These are phyloP conservation scores for Elongisporangium anandrum DNA, from an alignment of 352 stramenopile genomes.

Conservation along the genomic window DNA sequence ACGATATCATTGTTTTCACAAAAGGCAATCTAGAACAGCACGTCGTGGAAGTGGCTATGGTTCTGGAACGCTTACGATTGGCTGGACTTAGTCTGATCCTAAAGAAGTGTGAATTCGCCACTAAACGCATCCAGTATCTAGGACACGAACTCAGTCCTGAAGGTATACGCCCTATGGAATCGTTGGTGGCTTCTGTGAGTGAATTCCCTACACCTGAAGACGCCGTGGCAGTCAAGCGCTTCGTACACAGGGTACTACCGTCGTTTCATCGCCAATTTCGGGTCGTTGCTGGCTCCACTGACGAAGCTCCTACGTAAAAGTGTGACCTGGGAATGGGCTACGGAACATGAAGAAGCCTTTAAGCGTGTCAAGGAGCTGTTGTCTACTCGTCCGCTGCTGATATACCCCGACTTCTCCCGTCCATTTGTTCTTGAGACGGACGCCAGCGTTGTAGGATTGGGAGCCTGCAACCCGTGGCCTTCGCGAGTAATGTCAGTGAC, in stretches of 20 bases:
- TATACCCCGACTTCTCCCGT: slow-evolving; percentile 19
- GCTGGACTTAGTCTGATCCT: slow-evolving; percentile 14
- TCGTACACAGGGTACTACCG: slow-evolving; percentile 24
- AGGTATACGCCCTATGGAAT: slow-evolving; percentile 7
- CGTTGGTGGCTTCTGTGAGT: slow-evolving; percentile 3
- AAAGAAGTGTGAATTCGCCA: slow-evolving; percentile 15
- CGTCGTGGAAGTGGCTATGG: slow-evolving; percentile 12
- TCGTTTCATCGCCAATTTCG: slow-evolving; percentile 15
- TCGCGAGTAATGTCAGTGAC: slow-evolving; percentile 16
- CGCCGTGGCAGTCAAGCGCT: slow-evolving; percentile 4
- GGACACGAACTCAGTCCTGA: slow-evolving; percentile 7
- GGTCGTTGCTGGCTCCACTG: slow-evolving; percentile 8
- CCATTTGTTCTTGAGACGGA: slow-evolving; percentile 21
- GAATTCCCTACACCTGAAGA: slow-evolving; percentile 8
- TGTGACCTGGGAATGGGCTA: slow-evolving; percentile 8
- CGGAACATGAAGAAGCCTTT: slow-evolving; percentile 13
- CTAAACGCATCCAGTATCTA: slow-evolving; percentile 8
- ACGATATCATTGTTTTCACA: slow-evolving; percentile 21
- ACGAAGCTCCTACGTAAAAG: slow-evolving; percentile 15
- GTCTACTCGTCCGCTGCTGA: slow-evolving; percentile 1
- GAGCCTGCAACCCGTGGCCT: slow-evolving; percentile 11
- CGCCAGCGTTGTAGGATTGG: slow-evolving; percentile 10
- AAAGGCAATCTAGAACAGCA: slow-evolving; percentile 10
- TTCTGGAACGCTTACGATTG: slow-evolving; percentile 11
- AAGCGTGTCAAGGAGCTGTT: slow-evolving; percentile 10